Evolutionary conservation across 768 basidiomycete species (phyloP).

Genomic region (Lactarius quietus): DNA sequence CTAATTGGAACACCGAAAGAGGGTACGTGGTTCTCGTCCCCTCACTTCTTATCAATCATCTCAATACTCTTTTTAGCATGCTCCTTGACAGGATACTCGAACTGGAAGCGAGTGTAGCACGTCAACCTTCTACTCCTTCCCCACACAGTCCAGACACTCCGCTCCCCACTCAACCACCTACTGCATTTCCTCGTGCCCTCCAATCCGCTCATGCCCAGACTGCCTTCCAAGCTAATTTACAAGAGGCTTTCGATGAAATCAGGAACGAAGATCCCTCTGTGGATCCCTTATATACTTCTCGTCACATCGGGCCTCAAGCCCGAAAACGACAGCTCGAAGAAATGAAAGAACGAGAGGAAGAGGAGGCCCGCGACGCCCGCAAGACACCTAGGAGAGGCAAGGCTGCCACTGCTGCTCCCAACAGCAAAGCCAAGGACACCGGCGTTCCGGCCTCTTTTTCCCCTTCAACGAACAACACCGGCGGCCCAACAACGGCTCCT

Average conservation of each 20-base stretch:
- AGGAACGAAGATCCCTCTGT: slow-evolving; percentile 42
- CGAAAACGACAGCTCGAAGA: slow-evolving; percentile 46
- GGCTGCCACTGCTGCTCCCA: slow-evolving; percentile 17
- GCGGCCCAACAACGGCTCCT: slow-evolving; percentile 18
- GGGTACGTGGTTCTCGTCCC: slow-evolving; percentile 43
- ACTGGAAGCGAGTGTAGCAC: slow-evolving; percentile 43
- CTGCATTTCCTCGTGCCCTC: slow-evolving; percentile 49
- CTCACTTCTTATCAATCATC: slow-evolving; percentile 18
- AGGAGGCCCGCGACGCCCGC: slow-evolving; percentile 44
- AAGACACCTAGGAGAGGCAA: slow-evolving; percentile 35
- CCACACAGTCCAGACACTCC: slow-evolving; percentile 25
- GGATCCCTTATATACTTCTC: slow-evolving; percentile 46
- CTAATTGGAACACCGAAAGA: slow-evolving; percentile 58
- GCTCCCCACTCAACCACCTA: slow-evolving; percentile 36
- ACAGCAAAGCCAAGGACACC: slow-evolving; percentile 42
- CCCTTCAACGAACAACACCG: slow-evolving; percentile 28
- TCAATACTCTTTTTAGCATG: slow-evolving; percentile 35
- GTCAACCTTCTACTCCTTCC: slow-evolving; percentile 31
- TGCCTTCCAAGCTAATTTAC: slow-evolving; percentile 46
- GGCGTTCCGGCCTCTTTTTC: slow-evolving; percentile 29
- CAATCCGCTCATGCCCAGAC: slow-evolving; percentile 42
- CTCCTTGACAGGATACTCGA: slow-evolving; percentile 60
- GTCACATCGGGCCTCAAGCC: slow-evolving; percentile 44
- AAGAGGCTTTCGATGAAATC: slow-evolving; percentile 46
- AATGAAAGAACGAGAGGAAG: slow-evolving; percentile 38